Conservation (phyloP, 116 monocot species). For the Phalaenopsis hybrid region DNA sequence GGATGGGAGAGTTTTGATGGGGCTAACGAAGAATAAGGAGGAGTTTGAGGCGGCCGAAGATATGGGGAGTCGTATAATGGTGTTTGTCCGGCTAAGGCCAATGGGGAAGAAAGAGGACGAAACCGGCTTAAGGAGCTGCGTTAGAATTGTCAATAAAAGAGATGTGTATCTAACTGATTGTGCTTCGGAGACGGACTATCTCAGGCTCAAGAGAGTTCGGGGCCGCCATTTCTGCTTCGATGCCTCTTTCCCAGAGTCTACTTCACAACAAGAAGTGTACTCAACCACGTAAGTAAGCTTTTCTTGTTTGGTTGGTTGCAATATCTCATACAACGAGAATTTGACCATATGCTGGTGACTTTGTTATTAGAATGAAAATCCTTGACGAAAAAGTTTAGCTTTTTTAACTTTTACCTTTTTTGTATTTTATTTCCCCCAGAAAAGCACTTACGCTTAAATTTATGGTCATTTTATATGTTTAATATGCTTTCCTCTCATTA, state of each 20-base stretch:
- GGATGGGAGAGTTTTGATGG: slow-evolving; percentile 21
- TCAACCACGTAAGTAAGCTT: slow-evolving; percentile 68
- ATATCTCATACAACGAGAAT: too few species aligned
- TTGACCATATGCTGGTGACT: too few species aligned
- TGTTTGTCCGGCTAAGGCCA: slow-evolving; percentile 87
- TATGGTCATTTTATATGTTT: too few species aligned
- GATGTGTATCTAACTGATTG: slow-evolving; percentile 86
- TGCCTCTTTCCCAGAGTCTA: slow-evolving; percentile 59
- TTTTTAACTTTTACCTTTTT: background rate
- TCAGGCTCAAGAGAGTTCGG: slow-evolving; percentile 73
- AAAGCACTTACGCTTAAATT: too few species aligned
- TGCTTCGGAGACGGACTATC: slow-evolving; percentile 73
- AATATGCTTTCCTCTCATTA: too few species aligned
- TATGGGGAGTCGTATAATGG: slow-evolving; percentile 54
- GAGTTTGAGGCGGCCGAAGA: background rate
- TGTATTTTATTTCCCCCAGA: too few species aligned
- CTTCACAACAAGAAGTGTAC: slow-evolving; percentile 73
- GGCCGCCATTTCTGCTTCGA: slow-evolving; percentile 94
- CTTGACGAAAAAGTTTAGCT: too few species aligned
- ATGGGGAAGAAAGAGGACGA: slow-evolving; percentile 93
- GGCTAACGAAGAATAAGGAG: slow-evolving; percentile 12
- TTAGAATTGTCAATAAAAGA: slow-evolving; percentile 57
- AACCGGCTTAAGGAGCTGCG: slow-evolving; percentile 55
- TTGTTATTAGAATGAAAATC: too few species aligned
- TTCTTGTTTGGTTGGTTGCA: background rate